Evolutionary conservation across 805 yeast species (phyloP).

Genomic region (Dipodascopsis uninucleata): DNA sequence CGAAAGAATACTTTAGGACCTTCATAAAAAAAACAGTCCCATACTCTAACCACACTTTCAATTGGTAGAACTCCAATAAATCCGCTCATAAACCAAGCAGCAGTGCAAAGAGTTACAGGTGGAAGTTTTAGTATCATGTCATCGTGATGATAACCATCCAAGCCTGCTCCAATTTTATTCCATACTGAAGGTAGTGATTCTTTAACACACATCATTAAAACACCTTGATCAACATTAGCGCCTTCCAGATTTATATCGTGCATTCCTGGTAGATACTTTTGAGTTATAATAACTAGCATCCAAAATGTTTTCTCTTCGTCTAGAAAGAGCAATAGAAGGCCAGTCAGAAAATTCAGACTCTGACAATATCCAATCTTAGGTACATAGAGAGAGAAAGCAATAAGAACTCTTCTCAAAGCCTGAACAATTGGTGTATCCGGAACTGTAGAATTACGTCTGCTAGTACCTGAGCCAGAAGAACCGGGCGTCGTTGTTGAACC

Average conservation of each 20-base stretch:
- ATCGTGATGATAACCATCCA: constrained; percentile 43
- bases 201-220: constrained; percentile 76
- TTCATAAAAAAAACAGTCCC: constrained; percentile 95
- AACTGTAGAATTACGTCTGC: constrained; percentile 17
- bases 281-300: constrained; percentile 91
- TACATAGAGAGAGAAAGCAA: constrained; percentile 77
- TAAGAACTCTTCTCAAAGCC: constrained; percentile 72
- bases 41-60: constrained; percentile 79
- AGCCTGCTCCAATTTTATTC: constrained; percentile 47
- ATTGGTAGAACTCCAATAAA: constrained; percentile 87
- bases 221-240: constrained; percentile 93
- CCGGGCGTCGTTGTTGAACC: constrained; percentile 4
- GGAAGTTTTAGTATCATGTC: constrained; percentile 68
- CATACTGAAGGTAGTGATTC: constrained; percentile 83
- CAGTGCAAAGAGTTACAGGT: constrained; percentile 87
- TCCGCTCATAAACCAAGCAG: constrained; percentile 98
- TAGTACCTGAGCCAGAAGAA: constrained; percentile 2
- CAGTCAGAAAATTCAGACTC: constrained; percentile 88
- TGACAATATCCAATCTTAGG: constrained; percentile 96
- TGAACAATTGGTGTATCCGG: constrained; percentile 64
- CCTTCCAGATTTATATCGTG: constrained; percentile 90
- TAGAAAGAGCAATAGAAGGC: constrained; percentile 75
- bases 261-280: constrained; percentile 80
- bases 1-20: constrained; percentile 84
- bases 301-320: constrained; percentile 89